phyloP scores from a whole-genome alignment of 352 stramenopile species.

The Elongisporangium anandrum region DNA sequence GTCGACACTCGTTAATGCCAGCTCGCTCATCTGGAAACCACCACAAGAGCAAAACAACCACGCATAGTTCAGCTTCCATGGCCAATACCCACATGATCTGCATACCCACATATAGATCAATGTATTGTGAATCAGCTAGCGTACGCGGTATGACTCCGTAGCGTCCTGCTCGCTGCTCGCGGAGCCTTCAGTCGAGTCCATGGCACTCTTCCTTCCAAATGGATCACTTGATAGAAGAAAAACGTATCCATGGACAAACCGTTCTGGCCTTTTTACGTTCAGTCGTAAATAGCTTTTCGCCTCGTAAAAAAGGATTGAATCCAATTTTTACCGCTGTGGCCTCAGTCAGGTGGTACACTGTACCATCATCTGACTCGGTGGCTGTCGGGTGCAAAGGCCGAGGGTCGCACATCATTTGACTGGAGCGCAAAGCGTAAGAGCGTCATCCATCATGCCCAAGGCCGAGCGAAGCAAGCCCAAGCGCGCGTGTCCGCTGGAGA shows the following conservation, averaged over 20 bases:
- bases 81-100: no score
- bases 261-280: background rate
- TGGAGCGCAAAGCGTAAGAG: background rate
- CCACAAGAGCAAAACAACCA: background rate
- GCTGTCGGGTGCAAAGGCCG: background rate
- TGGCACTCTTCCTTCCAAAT: background rate
- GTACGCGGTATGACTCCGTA: background rate
- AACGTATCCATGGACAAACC: background rate
- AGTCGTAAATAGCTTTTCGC: background rate
- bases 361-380: background rate
- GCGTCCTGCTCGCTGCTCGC: background rate
- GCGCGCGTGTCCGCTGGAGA: slow-evolving; percentile 80
- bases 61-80: no score
- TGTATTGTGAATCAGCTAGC: background rate
- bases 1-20: slow-evolving; percentile 55
- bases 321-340: background rate
- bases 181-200: background rate
- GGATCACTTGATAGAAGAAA: background rate
- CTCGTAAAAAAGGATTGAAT: background rate
- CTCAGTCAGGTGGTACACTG: background rate
- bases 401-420: background rate
- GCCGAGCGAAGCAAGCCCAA: slow-evolving; percentile 72
- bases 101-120: background rate
- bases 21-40: slow-evolving; percentile 48
- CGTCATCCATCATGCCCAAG: slow-evolving; percentile 51